Evolutionary conservation across 163 green algal species (phyloP).

Genomic region (Scenedesmus sp.): DNA sequence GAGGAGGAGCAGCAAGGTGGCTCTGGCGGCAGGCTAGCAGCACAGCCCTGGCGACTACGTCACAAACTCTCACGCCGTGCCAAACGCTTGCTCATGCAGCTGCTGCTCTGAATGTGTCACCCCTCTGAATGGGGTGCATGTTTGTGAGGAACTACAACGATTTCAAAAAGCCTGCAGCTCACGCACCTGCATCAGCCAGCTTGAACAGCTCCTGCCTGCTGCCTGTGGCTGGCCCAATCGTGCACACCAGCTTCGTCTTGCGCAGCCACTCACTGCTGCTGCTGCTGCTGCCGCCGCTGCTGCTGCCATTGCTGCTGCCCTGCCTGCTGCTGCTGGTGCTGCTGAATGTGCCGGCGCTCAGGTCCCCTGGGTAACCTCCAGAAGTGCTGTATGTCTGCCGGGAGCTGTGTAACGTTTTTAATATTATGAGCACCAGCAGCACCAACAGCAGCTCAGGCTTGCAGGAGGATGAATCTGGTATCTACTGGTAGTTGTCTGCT

Average conservation of each 20-base stretch:
- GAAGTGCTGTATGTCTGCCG: not conserved
- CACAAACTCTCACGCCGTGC: too few species aligned
- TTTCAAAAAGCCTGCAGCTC: not conserved
- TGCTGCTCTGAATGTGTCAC: too few species aligned
- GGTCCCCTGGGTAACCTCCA: slow-evolving; percentile 8
- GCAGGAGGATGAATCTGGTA: not conserved
- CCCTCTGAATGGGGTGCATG: too few species aligned
- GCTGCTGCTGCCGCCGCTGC: not conserved
- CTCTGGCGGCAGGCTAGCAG: too few species aligned
- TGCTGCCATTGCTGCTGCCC: not conserved
- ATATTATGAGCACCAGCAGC: not conserved
- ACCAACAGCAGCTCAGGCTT: not conserved
- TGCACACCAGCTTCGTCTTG: slow-evolving; percentile 74
- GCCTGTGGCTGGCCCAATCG: slow-evolving; percentile 83
- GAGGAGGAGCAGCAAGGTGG: too few species aligned
- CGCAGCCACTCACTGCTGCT: slow-evolving; percentile 16
- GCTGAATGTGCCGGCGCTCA: slow-evolving; percentile 4
- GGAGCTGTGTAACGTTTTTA: not conserved
- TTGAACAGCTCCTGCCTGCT: slow-evolving; percentile 75
- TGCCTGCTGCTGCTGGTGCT: slow-evolving; percentile 12
- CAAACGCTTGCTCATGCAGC: too few species aligned
- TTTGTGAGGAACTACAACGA: too few species aligned
- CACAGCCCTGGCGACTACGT: too few species aligned
- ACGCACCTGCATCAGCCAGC: slow-evolving; percentile 71
- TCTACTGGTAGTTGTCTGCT: not conserved